Evolutionary conservation across 1,139 yeast species (phyloP), one percentile per base, ranked within the genome.

Genomic region (Candida sp.): DNA sequence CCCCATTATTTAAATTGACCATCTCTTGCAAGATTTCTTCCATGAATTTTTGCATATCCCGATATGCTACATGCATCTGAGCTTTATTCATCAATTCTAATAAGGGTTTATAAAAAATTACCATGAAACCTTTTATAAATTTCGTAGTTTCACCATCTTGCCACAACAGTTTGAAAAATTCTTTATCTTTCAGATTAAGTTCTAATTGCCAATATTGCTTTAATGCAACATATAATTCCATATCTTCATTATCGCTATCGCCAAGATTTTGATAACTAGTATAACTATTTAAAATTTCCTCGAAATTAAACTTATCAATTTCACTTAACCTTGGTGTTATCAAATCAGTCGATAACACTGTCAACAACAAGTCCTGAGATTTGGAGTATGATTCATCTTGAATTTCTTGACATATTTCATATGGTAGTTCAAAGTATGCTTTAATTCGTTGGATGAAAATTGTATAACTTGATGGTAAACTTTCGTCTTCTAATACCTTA

Each of bases 101-200:
- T 57, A 91, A 68, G 1, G 97, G 97, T 50, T 87, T 89, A 60
- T 90, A 90, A 53, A 91, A 86, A 44, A 89, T 75, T 0, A 90
- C 78, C 36, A 91, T 73, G 34, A 88, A 70, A 44, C 87, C 87
- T 51, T 85, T 85, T 45, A 90, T 68, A 36, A 91, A 70, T 39
- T 73, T 73, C 22, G 90, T 81, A 36, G 95, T 68, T 53, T 85
- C 87, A 0, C 93, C 90, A 54, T 90, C 96, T 43, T 82, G 82
- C 95, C 97, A 88, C 39, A 91, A 64, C 56, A 83, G 82, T 52
- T 83, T 84, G 71, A 90, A 64, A 39, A 84, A 67, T 44, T 82
- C 80, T 59, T 88, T 89, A 58, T 91, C 98, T 37, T 81, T 78
- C 46, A 79, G 82, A 36, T 95, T 76, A 2, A 87, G 68, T 51